Evolutionary conservation across 2,329 filamentous ascomycete genomes (phyloP).

Genomic region (Elsinoe necatrix): DNA sequence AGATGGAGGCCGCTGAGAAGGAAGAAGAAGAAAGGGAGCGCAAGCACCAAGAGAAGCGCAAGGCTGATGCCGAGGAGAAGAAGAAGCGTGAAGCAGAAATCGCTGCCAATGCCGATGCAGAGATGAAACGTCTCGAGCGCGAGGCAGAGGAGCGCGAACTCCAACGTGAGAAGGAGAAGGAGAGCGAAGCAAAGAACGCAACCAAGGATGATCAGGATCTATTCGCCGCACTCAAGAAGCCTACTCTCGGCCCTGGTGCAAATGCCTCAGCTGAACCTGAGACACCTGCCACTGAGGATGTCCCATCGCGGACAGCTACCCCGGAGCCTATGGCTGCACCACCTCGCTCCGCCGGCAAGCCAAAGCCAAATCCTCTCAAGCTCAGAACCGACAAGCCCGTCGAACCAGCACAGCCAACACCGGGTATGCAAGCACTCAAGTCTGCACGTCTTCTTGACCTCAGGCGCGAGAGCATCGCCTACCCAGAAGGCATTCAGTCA

Average conservation of each 20-base stretch:
- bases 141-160: constrained; percentile 43
- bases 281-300: constrained; percentile 13
- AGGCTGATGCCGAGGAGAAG: constrained; percentile 44
- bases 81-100: constrained; percentile 46
- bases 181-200: constrained; percentile 20
- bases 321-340: constrained; percentile 24
- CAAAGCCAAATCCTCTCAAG: constrained; percentile 82
- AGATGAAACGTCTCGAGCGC: constrained; percentile 40
- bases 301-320: constrained; percentile 19
- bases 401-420: constrained; percentile 86
- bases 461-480: constrained; percentile 62
- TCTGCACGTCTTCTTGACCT: constrained; percentile 81
- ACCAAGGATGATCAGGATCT: constrained; percentile 37
- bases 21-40: constrained; percentile 58
- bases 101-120: constrained; percentile 46
- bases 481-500: constrained; percentile 74
- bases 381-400: constrained; percentile 77
- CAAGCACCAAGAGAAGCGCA: constrained; percentile 64
- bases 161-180: constrained; percentile 33
- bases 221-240: constrained; percentile 43
- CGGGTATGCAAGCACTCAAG: constrained; percentile 86
- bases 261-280: constrained; percentile 21
- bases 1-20: constrained; percentile 44
- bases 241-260: constrained; percentile 40
- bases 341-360: constrained; percentile 44